These are phyloP conservation scores for Cutaneotrichosporon sp. DNA, from an alignment of 1,284 basidiomycete species.

Conservation along the genomic window DNA sequence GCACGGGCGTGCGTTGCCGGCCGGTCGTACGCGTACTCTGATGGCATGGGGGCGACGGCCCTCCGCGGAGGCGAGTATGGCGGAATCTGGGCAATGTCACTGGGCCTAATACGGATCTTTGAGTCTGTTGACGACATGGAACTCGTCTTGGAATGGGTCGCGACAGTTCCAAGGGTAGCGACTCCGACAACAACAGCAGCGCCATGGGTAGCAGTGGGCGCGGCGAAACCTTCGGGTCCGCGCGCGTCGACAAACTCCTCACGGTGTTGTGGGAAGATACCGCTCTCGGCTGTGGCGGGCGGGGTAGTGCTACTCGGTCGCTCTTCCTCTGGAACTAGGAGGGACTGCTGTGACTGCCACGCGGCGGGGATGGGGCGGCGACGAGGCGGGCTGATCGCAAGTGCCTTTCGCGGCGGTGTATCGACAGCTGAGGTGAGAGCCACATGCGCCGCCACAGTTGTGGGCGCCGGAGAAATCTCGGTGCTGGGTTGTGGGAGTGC, in stretches of 20 bases:
- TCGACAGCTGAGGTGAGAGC: neutral
- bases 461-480: neutral
- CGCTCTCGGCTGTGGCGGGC: neutral
- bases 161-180: neutral
- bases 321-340: neutral
- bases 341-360: neutral
- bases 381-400: neutral
- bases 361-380: neutral
- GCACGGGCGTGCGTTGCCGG: neutral
- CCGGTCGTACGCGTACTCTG: constrained; percentile 6
- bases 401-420: neutral
- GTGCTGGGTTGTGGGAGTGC: neutral
- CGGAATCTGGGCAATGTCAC: neutral
- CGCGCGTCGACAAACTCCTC: neutral
- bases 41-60: neutral
- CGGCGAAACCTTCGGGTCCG: neutral
- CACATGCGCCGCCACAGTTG: neutral
- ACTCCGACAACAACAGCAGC: neutral
- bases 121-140: neutral
- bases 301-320: neutral
- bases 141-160: neutral
- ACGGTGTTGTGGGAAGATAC: neutral
- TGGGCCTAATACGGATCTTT: neutral
- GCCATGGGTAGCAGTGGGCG: neutral
- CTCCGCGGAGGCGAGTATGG: neutral